Base-by-base conservation (phyloP, 495 filamentous ascomycete genomes). In the Collariella sp. region DNA sequence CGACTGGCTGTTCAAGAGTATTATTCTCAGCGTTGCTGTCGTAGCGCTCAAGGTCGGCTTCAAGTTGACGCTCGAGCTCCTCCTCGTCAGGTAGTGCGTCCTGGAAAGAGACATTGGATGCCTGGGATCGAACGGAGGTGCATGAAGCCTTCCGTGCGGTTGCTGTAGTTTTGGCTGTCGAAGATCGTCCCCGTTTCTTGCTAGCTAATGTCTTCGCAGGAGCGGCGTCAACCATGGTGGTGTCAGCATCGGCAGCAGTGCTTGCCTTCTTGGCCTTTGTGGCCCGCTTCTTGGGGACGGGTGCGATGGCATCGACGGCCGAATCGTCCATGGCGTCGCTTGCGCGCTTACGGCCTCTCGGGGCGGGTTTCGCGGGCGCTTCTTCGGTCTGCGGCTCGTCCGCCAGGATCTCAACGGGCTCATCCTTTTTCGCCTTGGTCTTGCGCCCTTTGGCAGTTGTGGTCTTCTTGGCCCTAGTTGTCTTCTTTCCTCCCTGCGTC, bases 31-130 rank as follows among this genome's bases (percentile, higher is more conserved):
- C 80, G 48, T 83, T 79, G 10, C 73, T 79, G 11, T 82, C 56
- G 6, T 72, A 80, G 34, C 76, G 69, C 15, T 83, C 84, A 16
- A 87, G 76, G 40, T 86, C 86, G 18, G 81, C 81, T 57, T 84
- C 79, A 2, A 89, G 71, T 29, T 78, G 81, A 22, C 79, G 77
- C n/a, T 89, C 82, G 31, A 88, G 74, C 48, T 87, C 85, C 3
- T 83, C 80, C 48, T 90, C 82, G 44, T 77, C 73, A 5, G 76
- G 76, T 1, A 73, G 48, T 19, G 35, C 65, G 53, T 4, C 68
- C 39, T 60, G 76, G 70, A 46, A 73, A 60, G 54, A 76, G 13
- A 62, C 61, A 9, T 57, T 64, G 0, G 71, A 70, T 7, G 66
- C 60, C 19, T 69, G 66, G 0, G 71, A 70, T 7, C 55, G 63